These are phyloP conservation scores for Vitis hybrid DNA, from an alignment of 177 flowering plant genomes.

Conservation along the genomic window DNA sequence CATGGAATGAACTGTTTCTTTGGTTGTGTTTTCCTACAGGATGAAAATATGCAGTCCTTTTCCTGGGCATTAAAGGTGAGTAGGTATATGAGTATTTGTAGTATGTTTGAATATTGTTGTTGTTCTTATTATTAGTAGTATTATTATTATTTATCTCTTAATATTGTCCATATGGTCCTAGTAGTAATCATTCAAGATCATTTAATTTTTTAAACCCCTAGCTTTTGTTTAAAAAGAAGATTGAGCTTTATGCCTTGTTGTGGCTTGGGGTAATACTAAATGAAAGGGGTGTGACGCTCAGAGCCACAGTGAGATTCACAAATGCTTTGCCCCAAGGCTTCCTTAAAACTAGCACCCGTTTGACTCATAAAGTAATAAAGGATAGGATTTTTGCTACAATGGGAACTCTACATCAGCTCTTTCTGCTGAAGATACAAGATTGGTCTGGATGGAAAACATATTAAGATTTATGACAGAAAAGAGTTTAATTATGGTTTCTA, in stretches of 20 bases:
- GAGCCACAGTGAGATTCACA: neutral
- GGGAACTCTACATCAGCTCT: no score
- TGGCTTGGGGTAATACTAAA: neutral
- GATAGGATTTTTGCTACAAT: neutral
- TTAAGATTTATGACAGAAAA: no score
- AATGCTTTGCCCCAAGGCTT: conserved; percentile 1
- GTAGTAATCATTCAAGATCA: no score
- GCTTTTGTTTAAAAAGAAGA: neutral
- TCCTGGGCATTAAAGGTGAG: conserved; percentile 66
- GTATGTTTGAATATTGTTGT: no score
- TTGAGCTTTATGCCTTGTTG: neutral
- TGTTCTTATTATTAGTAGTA: neutral
- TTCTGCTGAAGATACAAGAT: no score
- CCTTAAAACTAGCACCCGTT: neutral
- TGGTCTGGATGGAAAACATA: no score
- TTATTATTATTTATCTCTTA: neutral
- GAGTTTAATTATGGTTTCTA: no score
- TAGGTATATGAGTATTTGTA: neutral
- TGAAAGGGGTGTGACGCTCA: neutral
- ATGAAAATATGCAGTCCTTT: conserved; percentile 57
- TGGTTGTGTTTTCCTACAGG: conserved; percentile 58
- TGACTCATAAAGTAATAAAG: neutral
- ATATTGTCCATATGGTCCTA: no score
- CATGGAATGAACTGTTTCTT: conserved; percentile 54
- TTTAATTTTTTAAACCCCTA: no score